A percentile compares a stretch with the other conserved stretches of the same genome.
These are phyloP conservation scores for Penicillium corylophilum DNA, from an alignment of 2,329 filamentous ascomycete species.

Conservation along the genomic window DNA sequence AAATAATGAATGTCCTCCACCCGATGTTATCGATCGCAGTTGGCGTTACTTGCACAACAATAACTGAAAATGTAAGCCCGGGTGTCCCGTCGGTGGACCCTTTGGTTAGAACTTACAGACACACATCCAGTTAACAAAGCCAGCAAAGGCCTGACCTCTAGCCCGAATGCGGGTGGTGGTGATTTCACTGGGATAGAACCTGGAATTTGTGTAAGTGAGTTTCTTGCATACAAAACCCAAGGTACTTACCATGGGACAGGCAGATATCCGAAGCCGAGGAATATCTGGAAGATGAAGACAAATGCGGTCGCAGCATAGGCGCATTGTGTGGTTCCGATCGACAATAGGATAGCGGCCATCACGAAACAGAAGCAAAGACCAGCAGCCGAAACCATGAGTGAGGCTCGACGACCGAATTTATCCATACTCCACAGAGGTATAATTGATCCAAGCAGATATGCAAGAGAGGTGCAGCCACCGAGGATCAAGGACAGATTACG, in stretches of 20 bases:
- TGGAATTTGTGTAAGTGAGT: constrained; percentile 1
- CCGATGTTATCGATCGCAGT: constrained; percentile 30
- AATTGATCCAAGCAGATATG: constrained; percentile 42
- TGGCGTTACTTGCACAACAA: constrained; percentile 14
- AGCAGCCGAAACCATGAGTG: constrained; percentile 43
- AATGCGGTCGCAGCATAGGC: constrained; percentile 47
- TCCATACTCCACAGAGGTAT: constrained; percentile 47
- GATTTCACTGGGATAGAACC: constrained; percentile 44
- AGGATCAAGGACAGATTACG: constrained; percentile 55
- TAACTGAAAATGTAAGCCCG: constrained; percentile 16
- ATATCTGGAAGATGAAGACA: constrained; percentile 48
- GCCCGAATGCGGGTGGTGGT: constrained; percentile 43
- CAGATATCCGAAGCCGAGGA: constrained; percentile 46
- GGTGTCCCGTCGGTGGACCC: constrained; percentile 11
- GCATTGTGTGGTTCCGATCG: constrained; percentile 26
- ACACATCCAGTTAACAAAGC: constrained; percentile 38
- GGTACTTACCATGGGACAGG: constrained; percentile 41
- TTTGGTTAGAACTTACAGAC: constrained; percentile 32
- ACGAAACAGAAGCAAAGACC: constrained; percentile 48
- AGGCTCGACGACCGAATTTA: constrained; percentile 41
- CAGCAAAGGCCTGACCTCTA: constrained; percentile 42
- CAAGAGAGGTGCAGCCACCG: constrained; percentile 46
- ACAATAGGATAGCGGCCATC: constrained; percentile 42
- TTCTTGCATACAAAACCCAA: too few relatives aligned
- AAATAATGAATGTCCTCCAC: constrained; percentile 33